phyloP scores from a whole-genome alignment of 2,329 filamentous ascomycete genomes.

The Fusarium pininemorale region DNA sequence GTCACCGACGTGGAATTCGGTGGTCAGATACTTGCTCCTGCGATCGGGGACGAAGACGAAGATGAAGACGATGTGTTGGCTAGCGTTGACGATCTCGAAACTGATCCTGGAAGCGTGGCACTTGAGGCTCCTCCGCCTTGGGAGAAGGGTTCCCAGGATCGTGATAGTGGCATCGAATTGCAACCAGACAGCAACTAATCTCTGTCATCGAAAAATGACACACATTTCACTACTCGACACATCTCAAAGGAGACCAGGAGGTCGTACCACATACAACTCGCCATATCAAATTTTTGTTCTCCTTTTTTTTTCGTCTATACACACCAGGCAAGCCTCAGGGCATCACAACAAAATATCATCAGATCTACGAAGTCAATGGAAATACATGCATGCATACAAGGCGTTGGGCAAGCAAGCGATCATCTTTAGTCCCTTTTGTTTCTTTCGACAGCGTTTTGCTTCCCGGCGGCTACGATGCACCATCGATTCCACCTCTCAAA shows the following conservation, averaged over 20 bases:
- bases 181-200: conserved; percentile 50
- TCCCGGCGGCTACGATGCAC: conserved; percentile 22
- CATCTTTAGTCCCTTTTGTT: conserved; percentile 24
- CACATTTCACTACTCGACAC: neutral
- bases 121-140: conserved; percentile 44
- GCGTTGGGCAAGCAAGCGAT: conserved; percentile 41
- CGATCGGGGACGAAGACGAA: conserved; percentile 65
- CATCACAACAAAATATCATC: conserved; percentile 22
- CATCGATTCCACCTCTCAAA: conserved; percentile 22
- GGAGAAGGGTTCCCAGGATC: conserved; percentile 56
- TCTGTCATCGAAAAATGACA: neutral
- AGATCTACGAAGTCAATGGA: conserved; percentile 32
- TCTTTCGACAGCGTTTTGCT: conserved; percentile 20
- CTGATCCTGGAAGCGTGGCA: conserved; percentile 31
- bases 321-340: conserved; percentile 30
- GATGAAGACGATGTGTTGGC: conserved; percentile 38
- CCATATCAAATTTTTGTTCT: conserved; percentile 15
- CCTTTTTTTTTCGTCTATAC: conserved; percentile 11
- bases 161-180: conserved; percentile 63
- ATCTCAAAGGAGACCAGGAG: conserved; percentile 15
- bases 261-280: conserved; percentile 14
- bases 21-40: conserved; percentile 75
- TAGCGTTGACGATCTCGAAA: conserved; percentile 22
- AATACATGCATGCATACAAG: conserved; percentile 36
- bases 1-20: conserved; percentile 84